A percentile compares a stretch with the other conserved stretches of the same genome.
Conservation (phyloP, 495 filamentous ascomycete genomes). For the Glonium stellatum region DNA sequence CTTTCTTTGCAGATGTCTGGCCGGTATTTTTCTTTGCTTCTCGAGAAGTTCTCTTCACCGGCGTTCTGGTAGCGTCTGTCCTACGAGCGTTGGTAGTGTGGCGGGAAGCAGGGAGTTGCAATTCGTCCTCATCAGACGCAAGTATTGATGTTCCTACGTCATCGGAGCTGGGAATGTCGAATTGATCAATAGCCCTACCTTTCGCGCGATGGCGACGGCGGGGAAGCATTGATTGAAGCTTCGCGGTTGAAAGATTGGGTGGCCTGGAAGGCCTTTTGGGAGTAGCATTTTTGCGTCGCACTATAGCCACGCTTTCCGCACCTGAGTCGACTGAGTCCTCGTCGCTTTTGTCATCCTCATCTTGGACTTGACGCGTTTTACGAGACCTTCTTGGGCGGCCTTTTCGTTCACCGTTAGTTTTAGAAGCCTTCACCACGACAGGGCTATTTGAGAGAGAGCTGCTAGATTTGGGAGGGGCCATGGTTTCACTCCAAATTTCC, state of each 20-base stretch:
- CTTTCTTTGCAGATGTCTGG: slow-evolving; percentile 7
- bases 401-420: not conserved
- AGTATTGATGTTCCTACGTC: slow-evolving; percentile 22
- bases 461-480: slow-evolving; percentile 49
- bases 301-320: slow-evolving; percentile 3
- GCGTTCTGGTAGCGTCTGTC: not conserved
- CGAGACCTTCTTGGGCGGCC: slow-evolving; percentile 2
- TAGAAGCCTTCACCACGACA: not conserved
- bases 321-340: not conserved
- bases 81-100: slow-evolving; percentile 11
- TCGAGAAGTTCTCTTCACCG: slow-evolving; percentile 4
- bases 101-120: slow-evolving; percentile 16
- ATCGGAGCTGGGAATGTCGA: slow-evolving; percentile 31
- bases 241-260: slow-evolving; percentile 32
- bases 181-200: slow-evolving; percentile 19
- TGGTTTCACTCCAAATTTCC: slow-evolving; percentile 43
- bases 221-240: slow-evolving; percentile 35
- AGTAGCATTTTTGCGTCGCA: slow-evolving; percentile 1
- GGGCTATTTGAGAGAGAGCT: slow-evolving; percentile 22
- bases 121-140: slow-evolving; percentile 37
- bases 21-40: not conserved
- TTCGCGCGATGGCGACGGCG: slow-evolving; percentile 24
- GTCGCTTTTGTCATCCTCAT: not conserved
- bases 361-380: not conserved
- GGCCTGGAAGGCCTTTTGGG: slow-evolving; percentile 19